phyloP scores from a whole-genome alignment of 441 rosid genomes.

The Corymbia citriodora region DNA sequence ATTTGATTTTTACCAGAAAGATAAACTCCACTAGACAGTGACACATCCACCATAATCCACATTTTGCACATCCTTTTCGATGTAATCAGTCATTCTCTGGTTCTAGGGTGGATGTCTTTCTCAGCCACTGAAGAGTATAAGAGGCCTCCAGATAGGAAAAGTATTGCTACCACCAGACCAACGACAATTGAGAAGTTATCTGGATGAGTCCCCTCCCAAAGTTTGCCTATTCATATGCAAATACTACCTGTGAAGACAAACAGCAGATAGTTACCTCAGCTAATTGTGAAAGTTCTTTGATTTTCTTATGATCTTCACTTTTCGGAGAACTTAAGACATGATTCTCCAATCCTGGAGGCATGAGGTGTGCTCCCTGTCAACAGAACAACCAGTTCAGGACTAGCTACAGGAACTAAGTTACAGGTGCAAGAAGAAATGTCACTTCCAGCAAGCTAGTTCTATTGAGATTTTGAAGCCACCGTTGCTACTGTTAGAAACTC shows the following conservation, averaged over 20 bases:
- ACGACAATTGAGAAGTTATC: neutral
- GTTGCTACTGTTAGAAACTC: neutral
- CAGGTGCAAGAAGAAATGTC: neutral
- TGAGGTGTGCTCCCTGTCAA: neutral
- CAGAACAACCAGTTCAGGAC: neutral
- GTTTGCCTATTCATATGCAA: neutral
- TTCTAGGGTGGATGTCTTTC: neutral
- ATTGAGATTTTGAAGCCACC: neutral
- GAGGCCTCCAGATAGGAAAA: neutral
- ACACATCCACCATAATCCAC: neutral
- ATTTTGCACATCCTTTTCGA: neutral
- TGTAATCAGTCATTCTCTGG: neutral
- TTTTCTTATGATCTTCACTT: neutral
- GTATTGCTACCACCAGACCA: neutral
- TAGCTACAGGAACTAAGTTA: neutral
- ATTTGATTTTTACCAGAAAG: neutral
- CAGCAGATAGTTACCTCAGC: neutral
- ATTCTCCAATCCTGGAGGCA: neutral
- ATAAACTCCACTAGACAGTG: neutral
- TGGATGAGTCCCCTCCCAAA: neutral
- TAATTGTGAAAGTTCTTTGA: neutral
- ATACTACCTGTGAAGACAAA: neutral
- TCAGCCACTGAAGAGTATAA: neutral
- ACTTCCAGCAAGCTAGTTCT: neutral
- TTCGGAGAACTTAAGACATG: neutral